Base-by-base conservation (phyloP, 495 filamentous ascomycete species). In the Annulohypoxylon moriforme region DNA sequence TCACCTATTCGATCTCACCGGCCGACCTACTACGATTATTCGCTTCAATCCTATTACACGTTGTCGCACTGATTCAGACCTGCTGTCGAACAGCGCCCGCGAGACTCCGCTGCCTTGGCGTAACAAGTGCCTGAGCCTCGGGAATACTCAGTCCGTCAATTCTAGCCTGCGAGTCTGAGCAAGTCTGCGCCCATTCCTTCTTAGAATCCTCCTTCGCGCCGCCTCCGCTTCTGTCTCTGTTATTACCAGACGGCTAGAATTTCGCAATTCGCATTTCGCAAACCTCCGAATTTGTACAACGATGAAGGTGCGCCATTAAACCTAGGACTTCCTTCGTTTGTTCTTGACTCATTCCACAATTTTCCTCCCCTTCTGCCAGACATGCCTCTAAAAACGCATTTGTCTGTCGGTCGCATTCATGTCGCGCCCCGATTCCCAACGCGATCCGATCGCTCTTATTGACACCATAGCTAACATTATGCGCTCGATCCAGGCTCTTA, bases 401-500 rank as follows among this genome's bases (percentile, higher is more conserved):
- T 50, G 24, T 20, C 33, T 36, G 61, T 29, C 42, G 55, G 46
- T 68, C 71, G 71, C 64, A 76, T 67, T 67, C 57, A 74, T 74
- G 74, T 67, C 69, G 65, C 75, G 75, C 56, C 56, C 68, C 40
- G 46, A 60, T 59, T 57, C 44, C 27, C 59, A 67, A 56, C 60
- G 68, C 61, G 72, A 69, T 42, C 52, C 56, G 36, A 67, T 64
- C 59, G 63, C 50, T 42, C 67, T 68, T 31, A 36, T 36, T 47
- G 62, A 65, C 68, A 31, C 64, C 29, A 55, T 63, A 69, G 74
- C 76, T 78, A 85, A 79, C 44, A 72, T 73, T 18, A 82, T 81
- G 79, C 78, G 80, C 73, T 72, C 74, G 18, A 69, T 85, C 50
- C 81, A 96, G 93, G 91, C 90, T 77, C 88, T 96, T 76, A 85